Conservation (phyloP, 192 early-diverging fungal species). For the Neocallimastix lanati region DNA sequence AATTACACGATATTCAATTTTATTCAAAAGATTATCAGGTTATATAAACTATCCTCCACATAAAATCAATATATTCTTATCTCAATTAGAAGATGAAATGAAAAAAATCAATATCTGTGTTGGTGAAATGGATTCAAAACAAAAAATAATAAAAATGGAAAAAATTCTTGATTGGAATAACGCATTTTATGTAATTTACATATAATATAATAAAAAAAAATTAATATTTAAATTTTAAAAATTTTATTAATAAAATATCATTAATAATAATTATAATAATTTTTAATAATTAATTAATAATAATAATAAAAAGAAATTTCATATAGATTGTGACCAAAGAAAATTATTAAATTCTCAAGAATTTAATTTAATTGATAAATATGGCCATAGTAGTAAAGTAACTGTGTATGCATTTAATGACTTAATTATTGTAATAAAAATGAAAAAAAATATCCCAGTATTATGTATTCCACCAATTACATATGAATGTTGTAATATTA, state of each 20-base stretch:
- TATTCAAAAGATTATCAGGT: not conserved
- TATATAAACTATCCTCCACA: not conserved
- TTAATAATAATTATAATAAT: no score
- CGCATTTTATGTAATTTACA: not conserved
- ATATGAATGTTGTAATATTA: not conserved
- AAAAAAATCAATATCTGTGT: not conserved
- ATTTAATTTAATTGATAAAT: not conserved
- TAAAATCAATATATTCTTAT: not conserved
- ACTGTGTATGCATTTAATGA: not conserved
- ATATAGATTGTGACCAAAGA: not conserved
- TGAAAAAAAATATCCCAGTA: not conserved
- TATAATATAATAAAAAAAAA: no score
- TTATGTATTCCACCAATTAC: not conserved
- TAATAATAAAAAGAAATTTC: not conserved
- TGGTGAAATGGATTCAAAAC: not conserved
- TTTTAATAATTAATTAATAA: no score
- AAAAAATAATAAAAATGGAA: not conserved
- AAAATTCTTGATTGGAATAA: not conserved
- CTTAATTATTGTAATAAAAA: not conserved
- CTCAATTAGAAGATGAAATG: not conserved
- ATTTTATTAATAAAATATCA: no score
- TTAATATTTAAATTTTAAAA: no score
- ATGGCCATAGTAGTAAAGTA: not conserved
- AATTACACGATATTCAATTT: not conserved
- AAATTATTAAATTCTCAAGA: not conserved